phyloP scores from a whole-genome alignment of 108 stramenopile genomes.

The Fragilariopsis cylindrus region DNA sequence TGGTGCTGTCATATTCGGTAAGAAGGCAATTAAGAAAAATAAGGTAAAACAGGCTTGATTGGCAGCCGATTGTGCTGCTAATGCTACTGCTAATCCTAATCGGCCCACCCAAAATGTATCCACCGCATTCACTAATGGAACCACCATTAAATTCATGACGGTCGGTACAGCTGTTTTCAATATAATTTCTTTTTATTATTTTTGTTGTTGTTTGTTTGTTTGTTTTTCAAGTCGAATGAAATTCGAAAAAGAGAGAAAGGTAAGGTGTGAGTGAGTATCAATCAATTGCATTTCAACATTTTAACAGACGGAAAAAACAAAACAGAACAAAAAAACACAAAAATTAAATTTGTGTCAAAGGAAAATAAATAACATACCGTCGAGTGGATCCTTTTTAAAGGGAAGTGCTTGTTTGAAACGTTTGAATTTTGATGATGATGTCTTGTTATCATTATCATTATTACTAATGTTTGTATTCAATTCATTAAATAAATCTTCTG shows the following conservation, averaged over 20 bases:
- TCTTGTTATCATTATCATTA: too few relatives aligned
- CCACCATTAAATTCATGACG: constrained; percentile 76
- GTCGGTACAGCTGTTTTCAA: constrained; percentile 59
- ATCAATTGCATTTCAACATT: too few relatives aligned
- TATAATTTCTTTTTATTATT: constrained; percentile 22
- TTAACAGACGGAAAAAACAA: too few relatives aligned
- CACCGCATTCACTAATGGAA: constrained; percentile 75
- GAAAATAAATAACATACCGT: neutral
- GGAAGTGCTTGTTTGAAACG: neutral
- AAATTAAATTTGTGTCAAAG: too few relatives aligned
- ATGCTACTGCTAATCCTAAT: constrained; percentile 60
- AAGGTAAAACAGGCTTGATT: constrained; percentile 80
- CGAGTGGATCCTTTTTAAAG: constrained; percentile 1
- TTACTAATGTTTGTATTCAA: too few relatives aligned
- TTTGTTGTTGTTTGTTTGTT: too few relatives aligned
- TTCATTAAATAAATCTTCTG: too few relatives aligned
- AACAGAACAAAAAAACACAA: too few relatives aligned
- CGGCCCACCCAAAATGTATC: constrained; percentile 87
- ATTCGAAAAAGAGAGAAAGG: too few relatives aligned
- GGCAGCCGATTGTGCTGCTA: constrained; percentile 84
- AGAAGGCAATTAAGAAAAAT: constrained; percentile 71
- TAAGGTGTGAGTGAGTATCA: too few relatives aligned
- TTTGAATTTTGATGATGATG: neutral
- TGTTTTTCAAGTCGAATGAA: too few relatives aligned
- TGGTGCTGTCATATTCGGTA: constrained; percentile 84